Base-by-base conservation (phyloP, 257 asterid species). In the Forsythia suspensa region DNA sequence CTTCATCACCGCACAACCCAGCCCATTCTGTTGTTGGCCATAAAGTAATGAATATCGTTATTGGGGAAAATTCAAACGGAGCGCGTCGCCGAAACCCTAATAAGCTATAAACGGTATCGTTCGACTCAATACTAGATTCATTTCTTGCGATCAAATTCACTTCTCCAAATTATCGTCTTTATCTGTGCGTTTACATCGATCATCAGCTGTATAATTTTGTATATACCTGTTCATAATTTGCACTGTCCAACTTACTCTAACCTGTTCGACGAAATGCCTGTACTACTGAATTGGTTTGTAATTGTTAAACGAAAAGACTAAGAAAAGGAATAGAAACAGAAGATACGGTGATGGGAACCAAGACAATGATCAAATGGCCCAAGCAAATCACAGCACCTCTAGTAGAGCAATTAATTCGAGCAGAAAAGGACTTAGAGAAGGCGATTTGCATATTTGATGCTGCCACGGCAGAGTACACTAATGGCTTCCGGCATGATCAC, bases 391-490 rank as follows among this genome's bases (percentile, higher is more conserved):
- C 97, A 4, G 43, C 97, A 55, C 21, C 95, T 55, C 86, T 94
- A 15, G 98, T 96, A n/a, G 88, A 84, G 85, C 92, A 86, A 86
- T 88, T 94, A 76, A 87, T 96, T 71, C 79, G 73, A 67, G 82
- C 95, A 15, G 98, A 92, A 82, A 94, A 88, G 77, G 90, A 96
- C 76, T 78, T 94, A 76, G 92, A 87, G n/a, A 96, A 87, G 86
- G 94, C 96, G 3, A 75, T 90, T 71, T 79, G 95, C 76, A 85
- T 94, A 38, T 96, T 94, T 78, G 97, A 96, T 82, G 78, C 97
- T 20, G 99, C 99, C 79, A 94, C 97, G 2, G 90, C 95, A 3
- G 98, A 94, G 86, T 94, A 96, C 52, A 70, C 89, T 3, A 90
- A 83, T 71, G 99, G 97, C 72, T 96, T 82, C 83, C 85, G 87